phyloP scores from a whole-genome alignment of 2,329 filamentous ascomycete species.

The Emergomyces pasteurianus region DNA sequence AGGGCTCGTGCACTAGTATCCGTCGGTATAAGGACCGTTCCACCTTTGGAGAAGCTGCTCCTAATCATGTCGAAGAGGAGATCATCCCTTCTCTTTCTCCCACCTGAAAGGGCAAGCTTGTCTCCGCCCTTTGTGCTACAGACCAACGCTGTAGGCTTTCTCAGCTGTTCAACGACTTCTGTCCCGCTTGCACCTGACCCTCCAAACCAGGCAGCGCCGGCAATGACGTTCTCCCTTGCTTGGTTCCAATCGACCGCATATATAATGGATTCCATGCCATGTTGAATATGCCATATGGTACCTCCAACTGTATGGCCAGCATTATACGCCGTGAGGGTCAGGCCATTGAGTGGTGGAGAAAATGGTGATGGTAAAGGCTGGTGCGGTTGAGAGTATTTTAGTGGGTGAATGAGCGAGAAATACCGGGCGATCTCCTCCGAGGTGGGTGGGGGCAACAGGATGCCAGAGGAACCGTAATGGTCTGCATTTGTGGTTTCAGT shows the following conservation, averaged over 20 bases:
- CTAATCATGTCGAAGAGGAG: constrained; percentile 68
- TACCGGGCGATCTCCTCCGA: constrained; percentile 83
- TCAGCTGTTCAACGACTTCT: constrained; percentile 85
- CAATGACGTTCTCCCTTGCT: constrained; percentile 86
- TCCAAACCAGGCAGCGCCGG: constrained; percentile 86
- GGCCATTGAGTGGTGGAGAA: constrained; percentile 75
- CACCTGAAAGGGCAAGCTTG: constrained; percentile 55
- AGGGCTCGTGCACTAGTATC: constrained; percentile 92
- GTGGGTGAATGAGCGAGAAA: constrained; percentile 77
- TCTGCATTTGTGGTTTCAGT: constrained; percentile 23
- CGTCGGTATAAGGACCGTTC: constrained; percentile 83
- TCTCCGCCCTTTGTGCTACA: constrained; percentile 79
- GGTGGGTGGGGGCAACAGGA: constrained; percentile 59
- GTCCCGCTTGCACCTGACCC: constrained; percentile 67
- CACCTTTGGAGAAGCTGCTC: constrained; percentile 67
- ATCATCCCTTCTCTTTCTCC: constrained; percentile 73
- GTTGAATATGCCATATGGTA: constrained; percentile 97
- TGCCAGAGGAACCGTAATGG: constrained; percentile 23
- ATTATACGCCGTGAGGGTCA: constrained; percentile 94
- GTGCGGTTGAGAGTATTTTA: constrained; percentile 96
- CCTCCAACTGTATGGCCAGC: constrained; percentile 91
- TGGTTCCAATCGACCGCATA: constrained; percentile 99
- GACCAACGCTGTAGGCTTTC: constrained; percentile 84
- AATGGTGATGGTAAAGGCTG: constrained; percentile 79
- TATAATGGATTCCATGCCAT: constrained; percentile 90